Conservation (phyloP, 2,329 filamentous ascomycete species). For the Tolypocladium inflatum region DNA sequence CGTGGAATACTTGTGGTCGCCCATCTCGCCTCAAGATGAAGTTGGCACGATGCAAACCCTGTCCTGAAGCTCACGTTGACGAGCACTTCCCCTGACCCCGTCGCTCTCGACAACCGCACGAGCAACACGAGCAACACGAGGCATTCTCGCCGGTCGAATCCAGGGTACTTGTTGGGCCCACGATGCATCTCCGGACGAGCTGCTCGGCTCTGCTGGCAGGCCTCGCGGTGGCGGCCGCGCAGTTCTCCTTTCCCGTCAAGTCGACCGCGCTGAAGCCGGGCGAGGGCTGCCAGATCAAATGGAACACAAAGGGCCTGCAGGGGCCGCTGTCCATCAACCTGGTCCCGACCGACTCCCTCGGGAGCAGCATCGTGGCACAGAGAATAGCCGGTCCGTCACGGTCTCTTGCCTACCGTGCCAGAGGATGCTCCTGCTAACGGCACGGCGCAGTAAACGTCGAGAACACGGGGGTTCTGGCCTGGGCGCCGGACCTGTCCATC, state of each 20-base stretch:
- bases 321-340: slow-evolving; percentile 12
- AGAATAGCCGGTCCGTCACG: slow-evolving; percentile 9
- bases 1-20: not conserved
- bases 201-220: not conserved
- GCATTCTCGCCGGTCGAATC: not conserved
- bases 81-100: not conserved
- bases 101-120: not conserved
- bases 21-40: not conserved
- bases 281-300: slow-evolving; percentile 9
- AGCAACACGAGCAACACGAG: too few species aligned
- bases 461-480: slow-evolving; percentile 10
- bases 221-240: not conserved
- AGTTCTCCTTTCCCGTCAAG: slow-evolving; percentile 1
- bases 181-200: not conserved
- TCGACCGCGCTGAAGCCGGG: slow-evolving; percentile 1
- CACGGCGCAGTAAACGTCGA: slow-evolving; percentile 8
- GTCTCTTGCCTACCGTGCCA: not conserved
- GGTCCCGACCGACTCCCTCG: slow-evolving; percentile 8
- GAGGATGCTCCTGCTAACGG: not conserved
- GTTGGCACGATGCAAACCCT: too few species aligned
- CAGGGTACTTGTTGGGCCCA: not conserved
- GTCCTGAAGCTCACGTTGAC: not conserved
- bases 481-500: slow-evolving; percentile 11
- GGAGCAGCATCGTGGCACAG: slow-evolving; percentile 10
- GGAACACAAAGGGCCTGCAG: slow-evolving; percentile 10